phyloP scores from a whole-genome alignment of 1,284 basidiomycete genomes.

The Exobasidium rhododendri region DNA sequence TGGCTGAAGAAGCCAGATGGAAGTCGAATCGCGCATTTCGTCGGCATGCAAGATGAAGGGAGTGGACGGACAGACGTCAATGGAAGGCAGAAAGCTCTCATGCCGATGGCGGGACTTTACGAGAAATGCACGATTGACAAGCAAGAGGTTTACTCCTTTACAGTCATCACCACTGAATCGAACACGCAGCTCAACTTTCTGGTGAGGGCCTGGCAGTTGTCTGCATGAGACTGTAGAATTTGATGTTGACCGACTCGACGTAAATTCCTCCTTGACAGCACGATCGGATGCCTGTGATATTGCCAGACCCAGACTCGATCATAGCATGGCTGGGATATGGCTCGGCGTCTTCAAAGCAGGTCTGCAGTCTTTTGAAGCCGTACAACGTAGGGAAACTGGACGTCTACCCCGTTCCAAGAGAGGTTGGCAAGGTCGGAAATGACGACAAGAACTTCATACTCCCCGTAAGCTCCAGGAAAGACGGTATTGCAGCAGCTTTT shows the following conservation, averaged over 20 bases:
- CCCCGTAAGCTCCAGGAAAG: constrained; percentile 73
- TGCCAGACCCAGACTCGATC: constrained; percentile 66
- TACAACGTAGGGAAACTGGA: constrained; percentile 62
- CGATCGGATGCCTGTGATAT: constrained; percentile 86
- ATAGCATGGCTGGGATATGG: constrained; percentile 75
- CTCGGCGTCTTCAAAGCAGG: constrained; percentile 41
- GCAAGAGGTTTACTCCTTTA: constrained; percentile 69
- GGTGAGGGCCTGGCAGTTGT: too few relatives aligned
- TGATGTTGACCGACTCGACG: neutral
- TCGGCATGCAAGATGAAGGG: constrained; percentile 69
- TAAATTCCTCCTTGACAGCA: constrained; percentile 66
- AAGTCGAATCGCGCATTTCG: constrained; percentile 62
- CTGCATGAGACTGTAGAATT: neutral
- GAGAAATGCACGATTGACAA: constrained; percentile 67
- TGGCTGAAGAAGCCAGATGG: constrained; percentile 19
- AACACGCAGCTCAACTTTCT: constrained; percentile 56
- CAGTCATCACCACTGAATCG: constrained; percentile 74
- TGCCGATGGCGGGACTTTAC: constrained; percentile 85
- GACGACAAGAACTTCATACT: constrained; percentile 78
- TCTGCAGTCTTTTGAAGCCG: constrained; percentile 67
- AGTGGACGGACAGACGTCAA: constrained; percentile 65
- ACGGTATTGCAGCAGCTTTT: constrained; percentile 86
- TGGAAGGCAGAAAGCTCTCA: constrained; percentile 64
- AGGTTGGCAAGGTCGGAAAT: constrained; percentile 84
- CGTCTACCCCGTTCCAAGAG: constrained; percentile 83